These are phyloP conservation scores for Pseudocercospora pini-densiflorae DNA, from an alignment of 2,329 filamentous ascomycete genomes.

Conservation along the genomic window DNA sequence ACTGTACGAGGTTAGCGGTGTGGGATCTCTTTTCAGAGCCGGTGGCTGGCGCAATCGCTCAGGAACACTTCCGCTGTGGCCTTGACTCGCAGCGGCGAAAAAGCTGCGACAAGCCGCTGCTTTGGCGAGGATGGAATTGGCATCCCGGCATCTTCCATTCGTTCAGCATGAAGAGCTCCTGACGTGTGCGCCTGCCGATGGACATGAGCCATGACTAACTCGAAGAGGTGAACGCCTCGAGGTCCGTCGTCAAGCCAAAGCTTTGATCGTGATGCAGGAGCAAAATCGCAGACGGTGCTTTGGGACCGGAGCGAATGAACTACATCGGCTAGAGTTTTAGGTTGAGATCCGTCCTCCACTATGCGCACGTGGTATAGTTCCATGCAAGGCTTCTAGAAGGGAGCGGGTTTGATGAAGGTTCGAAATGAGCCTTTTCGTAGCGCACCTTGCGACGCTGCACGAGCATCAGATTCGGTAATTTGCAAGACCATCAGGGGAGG, in stretches of 20 bases:
- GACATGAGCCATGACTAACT: neutral
- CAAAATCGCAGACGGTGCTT: neutral
- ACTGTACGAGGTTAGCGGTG: neutral
- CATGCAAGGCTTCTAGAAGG: constrained; percentile 10
- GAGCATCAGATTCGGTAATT: constrained; percentile 4
- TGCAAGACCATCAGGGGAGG: constrained; percentile 2
- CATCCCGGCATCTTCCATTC: neutral
- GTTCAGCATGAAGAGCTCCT: neutral
- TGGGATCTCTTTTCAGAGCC: neutral
- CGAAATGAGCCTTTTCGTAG: constrained; percentile 3
- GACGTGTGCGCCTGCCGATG: neutral
- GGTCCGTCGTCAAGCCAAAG: neutral
- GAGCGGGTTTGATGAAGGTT: constrained; percentile 1
- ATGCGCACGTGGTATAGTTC: constrained; percentile 4
- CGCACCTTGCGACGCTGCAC: neutral
- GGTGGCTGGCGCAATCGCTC: neutral
- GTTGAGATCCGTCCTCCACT: constrained; percentile 6
- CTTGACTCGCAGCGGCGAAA: neutral
- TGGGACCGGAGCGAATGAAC: neutral
- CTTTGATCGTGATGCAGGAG: neutral
- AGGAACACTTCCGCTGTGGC: neutral
- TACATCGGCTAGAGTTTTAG: constrained; percentile 1
- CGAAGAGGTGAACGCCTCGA: constrained; percentile 1
- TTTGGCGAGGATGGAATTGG: neutral
- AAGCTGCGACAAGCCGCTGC: neutral